Evolutionary conservation across 345 rosid species (phyloP).

Genomic region (Physaria fendleri): DNA sequence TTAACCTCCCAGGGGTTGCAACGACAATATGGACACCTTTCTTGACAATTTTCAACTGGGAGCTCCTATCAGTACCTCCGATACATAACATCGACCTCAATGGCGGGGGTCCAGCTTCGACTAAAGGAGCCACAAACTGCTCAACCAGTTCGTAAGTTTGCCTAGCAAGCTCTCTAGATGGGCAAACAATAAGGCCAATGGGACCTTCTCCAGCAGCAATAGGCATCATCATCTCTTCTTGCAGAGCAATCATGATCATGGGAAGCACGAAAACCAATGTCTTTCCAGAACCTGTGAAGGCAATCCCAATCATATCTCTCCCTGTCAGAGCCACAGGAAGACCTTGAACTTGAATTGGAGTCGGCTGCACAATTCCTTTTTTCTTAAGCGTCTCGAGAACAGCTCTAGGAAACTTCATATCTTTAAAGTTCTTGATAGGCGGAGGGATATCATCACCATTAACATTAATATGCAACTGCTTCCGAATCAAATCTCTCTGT

Average conservation of each 20-base stretch:
- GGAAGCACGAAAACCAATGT: conserved; percentile 81
- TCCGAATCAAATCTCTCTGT: conserved; percentile 55
- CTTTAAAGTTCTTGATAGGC: conserved; percentile 66
- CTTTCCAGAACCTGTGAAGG: conserved; percentile 85
- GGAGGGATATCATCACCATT: conserved; percentile 88
- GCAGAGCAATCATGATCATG: conserved; percentile 74
- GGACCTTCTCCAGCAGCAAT: conserved; percentile 78
- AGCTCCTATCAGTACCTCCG: conserved; percentile 88
- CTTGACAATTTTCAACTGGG: conserved; percentile 70
- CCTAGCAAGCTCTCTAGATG: conserved; percentile 82
- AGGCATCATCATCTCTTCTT: conserved; percentile 91
- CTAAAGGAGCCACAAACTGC: conserved; percentile 55
- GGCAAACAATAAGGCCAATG: conserved; percentile 65
- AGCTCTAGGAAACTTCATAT: conserved; percentile 74
- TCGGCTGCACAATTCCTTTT: conserved; percentile 86
- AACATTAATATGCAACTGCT: conserved; percentile 86
- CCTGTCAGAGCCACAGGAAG: conserved; percentile 59
- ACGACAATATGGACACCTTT: too few species aligned
- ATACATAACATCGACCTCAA: conserved; percentile 73
- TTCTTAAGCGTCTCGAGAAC: conserved; percentile 56
- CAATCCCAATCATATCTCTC: conserved; percentile 42
- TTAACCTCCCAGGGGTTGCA: conserved; percentile 81
- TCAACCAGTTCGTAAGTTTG: conserved; percentile 85
- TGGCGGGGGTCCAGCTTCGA: too few species aligned
- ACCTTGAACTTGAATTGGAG: conserved; percentile 89